Evolutionary conservation across 2,329 filamentous ascomycete genomes (phyloP), one percentile per base, ranked within the genome.

Genomic region (Clonostachys rhizophaga): DNA sequence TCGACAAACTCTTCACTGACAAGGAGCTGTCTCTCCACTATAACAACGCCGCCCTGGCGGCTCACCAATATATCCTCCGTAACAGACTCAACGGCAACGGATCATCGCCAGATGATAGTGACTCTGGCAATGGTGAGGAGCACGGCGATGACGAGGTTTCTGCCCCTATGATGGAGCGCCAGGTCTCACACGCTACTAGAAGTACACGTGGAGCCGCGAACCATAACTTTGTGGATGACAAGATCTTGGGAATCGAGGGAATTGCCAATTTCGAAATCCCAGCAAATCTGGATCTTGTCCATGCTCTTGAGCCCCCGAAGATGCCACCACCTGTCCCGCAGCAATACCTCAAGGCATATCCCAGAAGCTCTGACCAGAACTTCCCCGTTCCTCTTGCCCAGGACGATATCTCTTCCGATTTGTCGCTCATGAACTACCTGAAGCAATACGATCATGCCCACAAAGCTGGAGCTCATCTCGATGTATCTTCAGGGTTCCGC

Each of bases 1-100:
- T 87, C 49, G 82, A 86, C 55, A 86, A 86, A 67, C 75, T 87
- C 36, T 87, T 87, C 44, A 86, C 83, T 0, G 83, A 87, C 55
- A 86, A 84, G 63, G 83, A 87, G 65, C 71, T 87, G 33, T 74
- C 78, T 5, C 75, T 86, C 69, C 80, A 79, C 30, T 85, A 85
- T 60, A 85, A 84, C 50, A 67, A 72, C 5, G 78, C 83, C 6
- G 81, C 83, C 33, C 56, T 84, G 17, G 81, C 81, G 3, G 76
- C 83, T 9, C 79, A 84, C 60, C 78, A 79, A 51, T 79, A 83
- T 56, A 72, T 85, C 48, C 64, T 83, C 45, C 76, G 79, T 35
- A 80, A 82, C 58, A 77, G 76, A 44, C 60, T 69, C 34, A 75
- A 78, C 52, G 79, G 78, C 44, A 60, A 57, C 42, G 72, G 68